Evolutionary conservation across 352 stramenopile genomes (phyloP), one percentile per base, ranked within the genome.

Genomic region (Phytophthora sp.): DNA sequence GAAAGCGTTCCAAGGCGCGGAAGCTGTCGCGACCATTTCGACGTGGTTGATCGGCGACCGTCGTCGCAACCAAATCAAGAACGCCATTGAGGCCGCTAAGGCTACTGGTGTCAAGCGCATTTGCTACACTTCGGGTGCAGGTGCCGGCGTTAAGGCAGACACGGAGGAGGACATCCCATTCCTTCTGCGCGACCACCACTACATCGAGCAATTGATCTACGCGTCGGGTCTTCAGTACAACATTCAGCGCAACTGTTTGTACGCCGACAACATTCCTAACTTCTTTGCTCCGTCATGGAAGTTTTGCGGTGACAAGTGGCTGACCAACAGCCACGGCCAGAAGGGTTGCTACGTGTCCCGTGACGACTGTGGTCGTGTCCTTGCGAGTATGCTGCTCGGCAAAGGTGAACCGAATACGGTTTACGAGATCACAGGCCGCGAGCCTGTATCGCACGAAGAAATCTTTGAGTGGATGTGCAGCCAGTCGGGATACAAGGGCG

Each of bases 11-110:
- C 15, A 60, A 20, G 62, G 62, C 17, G 62, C 62, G 0, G 62
- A 66, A 1, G 62, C 42, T 11, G 62, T 71, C 5, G 54, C 55
- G 18, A 58, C 45, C 26, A 71, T 71, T 20, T 71, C 62, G 5
- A 71, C 62, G n/a, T 71, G 62, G 62, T 42, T 71, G 15, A 66
- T 71, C 42, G 62, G 62, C 28, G 62, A 71, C 34, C 55, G 62
- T 62, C 62, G 55, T 13, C 54, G 62, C 18, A 57, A 56, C 27
- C 62, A 71, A 48, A 53, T 57, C 34, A 66, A 66, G 48, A 71
- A 66, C 23, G 62, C 45, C 5, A 28, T 66, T 18, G 55, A 66
- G 1, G 42, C 46, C 11, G 55, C 62, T 21, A 71, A 66, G 31
- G 62, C 50, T 17, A 35, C 38, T 28, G 62, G 54, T 0, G 62